Conservation (phyloP, 345 rosid species). For the Murraya koenigii region DNA sequence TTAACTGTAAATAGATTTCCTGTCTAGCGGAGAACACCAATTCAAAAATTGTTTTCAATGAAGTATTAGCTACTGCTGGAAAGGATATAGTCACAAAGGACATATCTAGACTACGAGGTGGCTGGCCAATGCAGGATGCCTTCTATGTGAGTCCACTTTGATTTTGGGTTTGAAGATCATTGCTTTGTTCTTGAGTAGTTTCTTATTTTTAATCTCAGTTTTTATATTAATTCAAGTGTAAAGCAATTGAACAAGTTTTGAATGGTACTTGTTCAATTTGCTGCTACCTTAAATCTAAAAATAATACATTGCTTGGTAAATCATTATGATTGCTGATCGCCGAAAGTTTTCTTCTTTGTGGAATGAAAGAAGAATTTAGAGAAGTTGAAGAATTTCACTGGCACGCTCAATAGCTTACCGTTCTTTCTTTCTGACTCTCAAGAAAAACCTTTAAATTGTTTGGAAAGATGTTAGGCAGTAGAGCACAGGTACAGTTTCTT, state of each 20-base stretch:
- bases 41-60: conserved; percentile 70
- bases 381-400: background rate
- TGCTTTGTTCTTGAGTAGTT: background rate
- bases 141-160: conserved; percentile 63
- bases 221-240: background rate
- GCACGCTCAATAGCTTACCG: background rate
- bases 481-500: background rate
- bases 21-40: conserved; percentile 80
- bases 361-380: background rate
- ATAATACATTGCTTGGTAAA: background rate
- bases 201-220: background rate
- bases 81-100: conserved; percentile 91
- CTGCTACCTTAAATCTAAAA: background rate
- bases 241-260: background rate
- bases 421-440: background rate
- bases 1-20: conserved; percentile 61
- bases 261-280: background rate
- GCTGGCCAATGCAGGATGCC: conserved; percentile 99
- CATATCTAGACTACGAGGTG: conserved; percentile 94
- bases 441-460: background rate
- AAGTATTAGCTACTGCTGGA: conserved; percentile 81
- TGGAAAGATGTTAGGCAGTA: background rate
- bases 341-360: background rate
- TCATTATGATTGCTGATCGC: background rate
- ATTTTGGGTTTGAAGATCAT: background rate